Percentiles rank a stretch among this genome's conserved stretches.
Evolutionary conservation across 1,284 basidiomycete genomes (phyloP).

Genomic region (Wallemia hederae): DNA sequence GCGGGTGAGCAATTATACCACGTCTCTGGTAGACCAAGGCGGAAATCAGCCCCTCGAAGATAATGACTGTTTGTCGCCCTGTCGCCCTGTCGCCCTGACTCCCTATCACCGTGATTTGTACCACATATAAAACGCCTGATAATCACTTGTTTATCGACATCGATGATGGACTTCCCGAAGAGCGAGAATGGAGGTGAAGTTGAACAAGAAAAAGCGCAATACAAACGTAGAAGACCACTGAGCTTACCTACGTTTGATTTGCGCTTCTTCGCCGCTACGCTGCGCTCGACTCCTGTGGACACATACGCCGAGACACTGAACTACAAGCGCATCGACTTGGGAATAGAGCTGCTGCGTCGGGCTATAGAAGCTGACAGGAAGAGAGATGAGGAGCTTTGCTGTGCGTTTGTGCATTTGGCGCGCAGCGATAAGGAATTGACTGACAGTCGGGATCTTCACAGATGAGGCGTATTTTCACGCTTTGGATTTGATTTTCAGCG

Average conservation of each 20-base stretch:
- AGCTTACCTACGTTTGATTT: neutral
- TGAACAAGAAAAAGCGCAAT: neutral
- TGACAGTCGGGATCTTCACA: neutral
- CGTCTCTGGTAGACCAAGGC: neutral
- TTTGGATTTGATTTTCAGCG: neutral
- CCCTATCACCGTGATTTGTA: neutral
- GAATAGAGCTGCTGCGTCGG: neutral
- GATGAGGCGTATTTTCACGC: neutral
- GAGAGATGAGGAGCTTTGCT: neutral
- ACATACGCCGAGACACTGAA: neutral
- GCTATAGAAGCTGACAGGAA: neutral
- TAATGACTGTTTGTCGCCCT: too few species aligned
- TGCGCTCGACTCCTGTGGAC: neutral
- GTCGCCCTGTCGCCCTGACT: too few species aligned
- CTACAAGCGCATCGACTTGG: neutral
- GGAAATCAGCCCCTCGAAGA: too few species aligned
- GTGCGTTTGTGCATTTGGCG: neutral
- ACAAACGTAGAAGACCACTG: neutral
- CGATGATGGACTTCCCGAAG: neutral
- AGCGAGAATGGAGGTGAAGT: neutral
- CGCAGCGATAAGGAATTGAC: neutral
- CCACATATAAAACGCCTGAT: too few species aligned
- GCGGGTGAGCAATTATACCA: neutral
- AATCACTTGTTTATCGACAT: neutral
- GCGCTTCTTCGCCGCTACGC: neutral